Base-by-base conservation (phyloP, 768 basidiomycete genomes). In the Exsudoporus frostii region DNA sequence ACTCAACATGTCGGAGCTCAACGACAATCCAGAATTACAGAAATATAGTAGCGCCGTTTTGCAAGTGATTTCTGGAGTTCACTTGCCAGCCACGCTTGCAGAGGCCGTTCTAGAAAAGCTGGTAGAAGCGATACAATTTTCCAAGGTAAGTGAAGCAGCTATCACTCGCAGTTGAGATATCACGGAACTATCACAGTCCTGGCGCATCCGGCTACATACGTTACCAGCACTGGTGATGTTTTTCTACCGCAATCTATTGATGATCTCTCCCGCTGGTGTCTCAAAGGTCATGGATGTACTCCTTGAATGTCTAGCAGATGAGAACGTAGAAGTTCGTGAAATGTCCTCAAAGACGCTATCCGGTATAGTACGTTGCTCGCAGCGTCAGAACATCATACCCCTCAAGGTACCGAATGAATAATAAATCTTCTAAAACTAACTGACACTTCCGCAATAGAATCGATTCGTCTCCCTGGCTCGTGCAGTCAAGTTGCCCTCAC, bases 251-350 rank as follows among this genome's bases (percentile, higher is more conserved):
- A 93, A 95, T 66, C 78, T 95, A 51, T 72, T 92, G 54, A 81
- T 85, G 50, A 82, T 95, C 44, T 82, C 90, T 34, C 78, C 85
- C 44, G 71, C 77, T 19, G 83, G 82, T 34, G 79, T 90, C 42
- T 76, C 80, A 27, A 82, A 79, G 61, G 82, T 92, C 55, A 85
- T 93, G 83, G 90, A 92, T 54, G 83, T 90, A 29, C 74, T 95
- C 48, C 76, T 92, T 15, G 85, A 87, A 50, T 95, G 93, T 68
- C 73, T 97, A 48, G 78, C 82, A 10, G 93, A 97, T 66, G 90
- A 92, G 66, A 95, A 94, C 62, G 86, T 93, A 40, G 93, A 97
- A 72, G 93, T 97, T 37, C 81, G 93, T 57, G 90, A 92, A 68
- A 93, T 90, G 82, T 90, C 91, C 22, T 90, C 90, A 5, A 86